Evolutionary conservation across 1,284 basidiomycete genomes (phyloP).

Genomic region (Hymenochaete sp.): DNA sequence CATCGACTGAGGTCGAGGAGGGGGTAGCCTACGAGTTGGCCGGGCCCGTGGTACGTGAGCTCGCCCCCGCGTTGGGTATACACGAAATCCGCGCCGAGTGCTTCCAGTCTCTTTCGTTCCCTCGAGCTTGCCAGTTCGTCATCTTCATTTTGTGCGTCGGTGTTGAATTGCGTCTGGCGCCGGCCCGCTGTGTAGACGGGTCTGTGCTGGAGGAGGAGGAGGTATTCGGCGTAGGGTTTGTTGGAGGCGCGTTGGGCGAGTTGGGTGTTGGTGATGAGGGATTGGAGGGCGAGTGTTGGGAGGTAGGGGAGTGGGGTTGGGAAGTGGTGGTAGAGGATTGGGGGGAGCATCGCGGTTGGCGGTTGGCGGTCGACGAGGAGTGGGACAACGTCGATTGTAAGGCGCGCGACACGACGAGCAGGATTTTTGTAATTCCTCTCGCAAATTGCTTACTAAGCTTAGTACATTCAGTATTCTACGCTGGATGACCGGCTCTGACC

Average conservation of each 20-base stretch:
- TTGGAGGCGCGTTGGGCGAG: slow-evolving; percentile 39
- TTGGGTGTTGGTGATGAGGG: slow-evolving; percentile 57
- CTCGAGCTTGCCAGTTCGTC: slow-evolving; percentile 47
- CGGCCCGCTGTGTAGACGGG: slow-evolving; percentile 94
- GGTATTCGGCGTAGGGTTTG: slow-evolving; percentile 48
- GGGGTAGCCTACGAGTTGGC: slow-evolving; percentile 94
- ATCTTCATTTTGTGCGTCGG: too few species aligned
- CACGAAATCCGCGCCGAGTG: slow-evolving; percentile 83
- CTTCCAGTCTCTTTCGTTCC: slow-evolving; percentile 63
- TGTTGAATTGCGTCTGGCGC: slow-evolving; percentile 71
- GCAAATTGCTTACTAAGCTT: too few species aligned
- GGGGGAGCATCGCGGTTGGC: slow-evolving; percentile 46
- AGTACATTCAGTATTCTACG: too few species aligned
- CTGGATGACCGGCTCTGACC: too few species aligned
- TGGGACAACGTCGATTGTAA: too few species aligned
- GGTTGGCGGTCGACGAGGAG: too few species aligned
- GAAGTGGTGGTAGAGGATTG: slow-evolving; percentile 75
- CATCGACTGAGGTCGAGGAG: slow-evolving; percentile 72
- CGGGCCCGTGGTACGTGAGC: slow-evolving; percentile 96
- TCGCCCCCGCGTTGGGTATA: slow-evolving; percentile 83
- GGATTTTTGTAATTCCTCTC: too few species aligned
- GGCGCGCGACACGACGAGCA: too few species aligned
- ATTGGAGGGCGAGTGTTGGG: slow-evolving; percentile 61
- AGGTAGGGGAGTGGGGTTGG: slow-evolving; percentile 62
- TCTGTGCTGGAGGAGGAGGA: slow-evolving; percentile 75